These are phyloP conservation scores for Pyrenula aspistea DNA, from an alignment of 495 filamentous ascomycete species.

Conservation along the genomic window DNA sequence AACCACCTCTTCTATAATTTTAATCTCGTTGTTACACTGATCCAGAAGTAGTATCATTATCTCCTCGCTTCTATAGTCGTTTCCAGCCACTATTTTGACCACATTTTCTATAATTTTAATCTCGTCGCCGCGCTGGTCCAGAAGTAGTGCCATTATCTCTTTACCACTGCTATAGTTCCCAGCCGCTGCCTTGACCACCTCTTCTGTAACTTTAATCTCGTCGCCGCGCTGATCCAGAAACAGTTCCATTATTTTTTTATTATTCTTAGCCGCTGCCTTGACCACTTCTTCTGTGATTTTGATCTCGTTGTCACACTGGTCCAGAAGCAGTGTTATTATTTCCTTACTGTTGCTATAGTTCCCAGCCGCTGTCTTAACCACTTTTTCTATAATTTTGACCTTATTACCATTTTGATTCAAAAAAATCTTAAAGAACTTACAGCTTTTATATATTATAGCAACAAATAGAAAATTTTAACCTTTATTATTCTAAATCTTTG, in stretches of 20 bases:
- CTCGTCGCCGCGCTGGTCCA: not conserved
- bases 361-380: slow-evolving; percentile 6
- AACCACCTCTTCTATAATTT: slow-evolving; percentile 1
- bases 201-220: too few species aligned
- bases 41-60: slow-evolving; percentile 2
- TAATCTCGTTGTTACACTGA: not conserved
- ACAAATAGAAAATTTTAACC: too few species aligned
- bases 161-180: too few species aligned
- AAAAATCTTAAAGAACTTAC: too few species aligned
- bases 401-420: too few species aligned
- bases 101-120: slow-evolving; percentile 1
- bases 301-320: too few species aligned
- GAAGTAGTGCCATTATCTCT: too few species aligned
- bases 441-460: too few species aligned
- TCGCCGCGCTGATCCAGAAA: not conserved
- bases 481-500: too few species aligned
- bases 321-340: slow-evolving; percentile 7
- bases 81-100: slow-evolving; percentile 1
- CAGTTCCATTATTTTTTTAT: slow-evolving; percentile 3
- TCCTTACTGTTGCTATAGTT: slow-evolving; percentile 1
- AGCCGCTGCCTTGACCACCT: too few species aligned
- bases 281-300: too few species aligned
- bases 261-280: slow-evolving; percentile 6
- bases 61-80: not conserved
- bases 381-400: not conserved